These are phyloP conservation scores for Nevesoporus exiguus DNA, from an alignment of 768 basidiomycete species.

Conservation along the genomic window DNA sequence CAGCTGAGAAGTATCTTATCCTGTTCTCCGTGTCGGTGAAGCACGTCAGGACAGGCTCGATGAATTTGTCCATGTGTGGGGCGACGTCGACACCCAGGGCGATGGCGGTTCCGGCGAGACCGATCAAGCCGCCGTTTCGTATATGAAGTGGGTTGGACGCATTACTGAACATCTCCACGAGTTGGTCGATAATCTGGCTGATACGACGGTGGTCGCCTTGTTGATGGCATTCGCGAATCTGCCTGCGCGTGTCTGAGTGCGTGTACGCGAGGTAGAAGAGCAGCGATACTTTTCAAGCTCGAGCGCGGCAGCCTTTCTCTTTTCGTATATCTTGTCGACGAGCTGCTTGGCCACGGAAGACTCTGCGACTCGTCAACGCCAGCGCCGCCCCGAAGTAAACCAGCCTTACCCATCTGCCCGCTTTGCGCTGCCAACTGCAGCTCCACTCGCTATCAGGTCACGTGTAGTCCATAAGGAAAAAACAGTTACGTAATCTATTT, in stretches of 20 bases:
- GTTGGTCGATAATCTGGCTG: slow-evolving; percentile 84
- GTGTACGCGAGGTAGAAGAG: not conserved
- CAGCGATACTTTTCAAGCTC: slow-evolving; percentile 83
- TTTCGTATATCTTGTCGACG: slow-evolving; percentile 94
- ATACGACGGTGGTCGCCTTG: slow-evolving; percentile 81
- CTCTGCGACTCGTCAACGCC: slow-evolving; percentile 41
- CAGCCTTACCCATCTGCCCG: slow-evolving; percentile 20
- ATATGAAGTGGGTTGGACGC: slow-evolving; percentile 80
- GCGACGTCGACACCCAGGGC: slow-evolving; percentile 91
- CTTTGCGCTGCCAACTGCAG: too few relatives aligned
- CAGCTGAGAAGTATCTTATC: slow-evolving; percentile 96
- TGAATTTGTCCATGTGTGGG: slow-evolving; percentile 91
- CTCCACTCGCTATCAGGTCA: slow-evolving; percentile 3
- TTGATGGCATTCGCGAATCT: slow-evolving; percentile 82
- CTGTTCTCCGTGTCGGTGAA: slow-evolving; percentile 93
- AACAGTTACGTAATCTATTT: not conserved
- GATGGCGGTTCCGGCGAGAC: slow-evolving; percentile 95
- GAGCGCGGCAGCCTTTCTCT: slow-evolving; percentile 90
- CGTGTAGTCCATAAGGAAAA: not conserved
- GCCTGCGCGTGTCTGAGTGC: slow-evolving; percentile 41
- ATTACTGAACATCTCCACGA: slow-evolving; percentile 91
- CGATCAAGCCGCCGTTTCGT: slow-evolving; percentile 93
- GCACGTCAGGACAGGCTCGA: slow-evolving; percentile 83
- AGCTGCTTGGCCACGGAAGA: slow-evolving; percentile 74
- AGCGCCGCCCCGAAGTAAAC: not conserved